These are phyloP conservation scores for Penicillium antarcticum DNA, from an alignment of 495 filamentous ascomycete genomes.

Conservation along the genomic window DNA sequence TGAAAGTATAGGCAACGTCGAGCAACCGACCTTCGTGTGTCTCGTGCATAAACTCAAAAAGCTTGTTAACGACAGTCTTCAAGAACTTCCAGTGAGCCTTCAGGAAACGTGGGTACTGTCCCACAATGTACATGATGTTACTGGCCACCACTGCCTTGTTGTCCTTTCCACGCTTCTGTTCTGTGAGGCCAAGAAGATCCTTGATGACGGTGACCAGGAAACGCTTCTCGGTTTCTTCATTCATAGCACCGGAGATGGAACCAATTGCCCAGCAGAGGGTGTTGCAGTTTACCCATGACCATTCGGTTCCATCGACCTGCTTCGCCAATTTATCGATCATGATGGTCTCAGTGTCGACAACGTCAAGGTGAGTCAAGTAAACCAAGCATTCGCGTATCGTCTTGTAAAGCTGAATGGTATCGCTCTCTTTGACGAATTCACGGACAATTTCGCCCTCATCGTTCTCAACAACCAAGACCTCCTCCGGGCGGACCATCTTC, in stretches of 20 bases:
- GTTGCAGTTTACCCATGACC: conserved; percentile 99
- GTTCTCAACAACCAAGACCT: conserved; percentile 98
- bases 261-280: conserved; percentile 99
- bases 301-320: conserved; percentile 92
- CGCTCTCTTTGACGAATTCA: conserved; percentile 98
- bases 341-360: conserved; percentile 94
- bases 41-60: conserved; percentile 99
- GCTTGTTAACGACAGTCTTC: conserved; percentile 99
- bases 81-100: conserved; percentile 99
- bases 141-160: conserved; percentile 99
- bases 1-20: not conserved
- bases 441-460: conserved; percentile 98
- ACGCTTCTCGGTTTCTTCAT: conserved; percentile 97
- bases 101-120: conserved; percentile 95
- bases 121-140: conserved; percentile 99
- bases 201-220: conserved; percentile 99
- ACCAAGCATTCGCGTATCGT: conserved; percentile 96
- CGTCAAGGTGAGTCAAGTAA: conserved; percentile 95
- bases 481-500: conserved; percentile 97
- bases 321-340: conserved; percentile 97
- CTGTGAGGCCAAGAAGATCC: conserved; percentile 93
- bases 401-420: conserved; percentile 99
- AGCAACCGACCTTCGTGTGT: conserved; percentile 80
- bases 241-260: conserved; percentile 98
- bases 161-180: conserved; percentile 98